Conservation (phyloP, 495 filamentous ascomycete genomes). For the Trichoderma gamsii region DNA sequence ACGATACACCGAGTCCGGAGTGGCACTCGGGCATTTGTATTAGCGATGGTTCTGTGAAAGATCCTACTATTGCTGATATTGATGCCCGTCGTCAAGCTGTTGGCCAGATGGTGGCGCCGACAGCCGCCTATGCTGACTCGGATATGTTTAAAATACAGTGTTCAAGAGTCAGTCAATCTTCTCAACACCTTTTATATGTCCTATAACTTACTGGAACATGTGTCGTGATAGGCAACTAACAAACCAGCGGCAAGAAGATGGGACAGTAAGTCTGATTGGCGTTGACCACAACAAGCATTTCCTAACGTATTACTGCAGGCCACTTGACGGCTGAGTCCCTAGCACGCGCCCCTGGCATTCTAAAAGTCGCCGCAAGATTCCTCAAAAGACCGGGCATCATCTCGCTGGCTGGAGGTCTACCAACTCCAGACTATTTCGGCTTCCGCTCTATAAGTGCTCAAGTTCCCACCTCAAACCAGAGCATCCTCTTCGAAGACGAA, state of each 20-base stretch:
- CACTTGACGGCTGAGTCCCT: constrained; percentile 52
- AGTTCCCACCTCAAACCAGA: constrained; percentile 49
- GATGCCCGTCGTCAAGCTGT: background rate
- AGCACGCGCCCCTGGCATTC: constrained; percentile 51
- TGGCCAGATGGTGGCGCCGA: background rate
- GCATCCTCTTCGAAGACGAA: constrained; percentile 50
- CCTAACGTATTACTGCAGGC: constrained; percentile 25
- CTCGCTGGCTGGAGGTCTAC: constrained; percentile 87
- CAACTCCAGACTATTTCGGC: constrained; percentile 83
- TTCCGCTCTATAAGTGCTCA: constrained; percentile 34
- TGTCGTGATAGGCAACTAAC: constrained; percentile 32
- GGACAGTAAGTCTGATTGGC: constrained; percentile 59
- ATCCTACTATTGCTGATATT: constrained; percentile 1
- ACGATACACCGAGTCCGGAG: background rate
- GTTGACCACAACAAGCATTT: background rate
- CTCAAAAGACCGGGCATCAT: constrained; percentile 71
- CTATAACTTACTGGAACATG: background rate
- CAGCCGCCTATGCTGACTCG: background rate
- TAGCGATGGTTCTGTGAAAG: background rate
- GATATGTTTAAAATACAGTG: background rate
- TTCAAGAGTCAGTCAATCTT: background rate
- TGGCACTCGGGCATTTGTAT: background rate
- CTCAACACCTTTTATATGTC: background rate
- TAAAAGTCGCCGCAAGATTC: constrained; percentile 70
- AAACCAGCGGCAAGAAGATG: constrained; percentile 78